Base-by-base conservation (phyloP, 495 filamentous ascomycete species). In the Penicillium bialowiezense region DNA sequence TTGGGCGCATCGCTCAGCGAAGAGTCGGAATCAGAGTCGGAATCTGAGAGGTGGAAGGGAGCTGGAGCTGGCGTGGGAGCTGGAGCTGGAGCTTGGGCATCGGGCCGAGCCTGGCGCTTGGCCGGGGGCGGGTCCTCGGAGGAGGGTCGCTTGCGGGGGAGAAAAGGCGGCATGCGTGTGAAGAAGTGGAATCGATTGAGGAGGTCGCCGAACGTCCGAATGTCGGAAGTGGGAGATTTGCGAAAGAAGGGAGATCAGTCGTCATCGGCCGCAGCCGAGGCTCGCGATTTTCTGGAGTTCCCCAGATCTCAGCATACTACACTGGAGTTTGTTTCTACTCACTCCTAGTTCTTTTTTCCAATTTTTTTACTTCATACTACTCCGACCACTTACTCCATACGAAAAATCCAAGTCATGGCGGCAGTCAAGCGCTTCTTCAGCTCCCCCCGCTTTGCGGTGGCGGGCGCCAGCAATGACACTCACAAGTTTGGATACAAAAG, bases 401-500 rank as follows among this genome's bases (percentile, higher is more conserved):
- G n/a, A 32, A 32, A 32, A 32, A 32, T 36, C 42, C 15, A 32
- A 15, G 23, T 3, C 12, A 75, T 74, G 75, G 73, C 73, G 41
- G 64, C 79, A 56, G 84, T 91, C 36, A 81, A 81, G 47, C 74
- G 76, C 7, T 97, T 98, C 78, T 95, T 98, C 77, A 76, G 79
- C 20, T 87, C 88, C 14, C 79, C 87, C 28, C 76, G 79, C 54
- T 98, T 90, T 63, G 92, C 91, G 42, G 92, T 98, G 34, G 90
- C 92, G 29, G 92, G 92, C 51, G 93, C 93, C 5, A 89, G 85
- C 70, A 86, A 84, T 36, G 89, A 93, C 66, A 69, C 88, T 40
- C 68, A 73, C 51, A 96, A 96, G 64, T 97, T 86, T 63, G 93
- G 93, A n/a, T 88, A 95, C 72, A 91, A 91, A 73, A 81, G 91